Evolutionary conservation across 495 filamentous ascomycete species (phyloP).

Genomic region (Talaromyces nanjingensis): DNA sequence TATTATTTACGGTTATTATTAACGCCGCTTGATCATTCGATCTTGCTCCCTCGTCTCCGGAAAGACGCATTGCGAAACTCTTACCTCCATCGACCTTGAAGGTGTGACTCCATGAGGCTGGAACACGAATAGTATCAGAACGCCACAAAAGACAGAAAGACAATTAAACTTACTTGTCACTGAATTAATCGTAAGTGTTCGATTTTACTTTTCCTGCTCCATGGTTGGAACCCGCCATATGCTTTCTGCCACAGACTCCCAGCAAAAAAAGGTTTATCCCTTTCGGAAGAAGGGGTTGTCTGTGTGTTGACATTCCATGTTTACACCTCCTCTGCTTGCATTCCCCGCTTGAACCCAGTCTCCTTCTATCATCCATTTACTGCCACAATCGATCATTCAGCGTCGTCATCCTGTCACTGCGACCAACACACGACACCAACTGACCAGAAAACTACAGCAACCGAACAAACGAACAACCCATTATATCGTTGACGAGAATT

Average conservation of each 20-base stretch:
- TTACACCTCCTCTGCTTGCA: constrained; percentile 3
- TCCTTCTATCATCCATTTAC: constrained; percentile 2
- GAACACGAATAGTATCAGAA: constrained; percentile 6
- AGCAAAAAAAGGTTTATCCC: constrained; percentile 1
- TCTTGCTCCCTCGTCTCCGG: neutral
- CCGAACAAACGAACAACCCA: neutral
- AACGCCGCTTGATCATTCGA: neutral
- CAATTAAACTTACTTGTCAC: neutral
- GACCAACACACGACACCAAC: neutral
- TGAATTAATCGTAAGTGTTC: neutral
- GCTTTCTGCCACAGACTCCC: constrained; percentile 1
- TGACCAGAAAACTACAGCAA: neutral
- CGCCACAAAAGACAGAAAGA: neutral
- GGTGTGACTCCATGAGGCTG: constrained; percentile 4
- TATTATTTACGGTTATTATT: neutral
- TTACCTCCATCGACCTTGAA: constrained; percentile 5
- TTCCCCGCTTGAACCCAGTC: constrained; percentile 9
- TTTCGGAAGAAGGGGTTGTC: constrained; percentile 6
- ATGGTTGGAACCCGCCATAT: neutral
- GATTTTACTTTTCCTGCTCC: neutral
- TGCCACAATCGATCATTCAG: neutral
- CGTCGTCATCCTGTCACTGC: neutral
- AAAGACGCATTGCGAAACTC: constrained; percentile 5
- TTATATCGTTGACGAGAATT: neutral
- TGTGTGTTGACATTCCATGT: constrained; percentile 12